A percentile compares a stretch with the other conserved stretches of the same genome.
These are phyloP conservation scores for Scutellaria galericulata DNA, from an alignment of 257 asterid species.

Conservation along the genomic window DNA sequence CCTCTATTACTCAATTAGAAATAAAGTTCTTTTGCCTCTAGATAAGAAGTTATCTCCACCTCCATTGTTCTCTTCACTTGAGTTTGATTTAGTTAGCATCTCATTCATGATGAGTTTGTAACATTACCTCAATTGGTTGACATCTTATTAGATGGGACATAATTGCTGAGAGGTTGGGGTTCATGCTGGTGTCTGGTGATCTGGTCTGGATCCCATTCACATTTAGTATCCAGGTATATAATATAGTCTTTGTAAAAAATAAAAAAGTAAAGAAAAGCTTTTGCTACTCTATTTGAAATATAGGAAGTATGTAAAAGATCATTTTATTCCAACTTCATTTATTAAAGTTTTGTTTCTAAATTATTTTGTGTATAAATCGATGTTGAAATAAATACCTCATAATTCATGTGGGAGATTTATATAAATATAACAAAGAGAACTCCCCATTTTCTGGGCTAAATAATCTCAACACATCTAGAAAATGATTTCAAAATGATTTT, in stretches of 20 bases:
- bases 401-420: neutral
- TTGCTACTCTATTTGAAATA: slow-evolving; percentile 4
- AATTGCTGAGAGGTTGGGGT: slow-evolving; percentile 96
- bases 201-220: slow-evolving; percentile 97
- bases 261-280: slow-evolving; percentile 6
- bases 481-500: neutral
- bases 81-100: slow-evolving; percentile 21
- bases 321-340: slow-evolving; percentile 7
- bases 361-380: slow-evolving; percentile 5
- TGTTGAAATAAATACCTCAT: slow-evolving; percentile 6
- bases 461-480: slow-evolving; percentile 3
- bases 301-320: neutral
- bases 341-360: neutral
- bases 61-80: slow-evolving; percentile 9
- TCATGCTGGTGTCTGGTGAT: slow-evolving; percentile 98
- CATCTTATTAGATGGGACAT: slow-evolving; percentile 83
- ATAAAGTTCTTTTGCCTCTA: slow-evolving; percentile 14
- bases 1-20: neutral
- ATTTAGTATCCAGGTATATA: slow-evolving; percentile 91
- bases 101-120: slow-evolving; percentile 27
- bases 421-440: neutral
- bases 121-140: slow-evolving; percentile 36
- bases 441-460: neutral
- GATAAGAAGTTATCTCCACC: neutral
- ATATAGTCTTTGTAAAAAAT: slow-evolving; percentile 18